A percentile compares a stretch with the other conserved stretches of the same genome.
phyloP scores from a whole-genome alignment of 768 basidiomycete species.

The Kwoniella newhampshirensis region DNA sequence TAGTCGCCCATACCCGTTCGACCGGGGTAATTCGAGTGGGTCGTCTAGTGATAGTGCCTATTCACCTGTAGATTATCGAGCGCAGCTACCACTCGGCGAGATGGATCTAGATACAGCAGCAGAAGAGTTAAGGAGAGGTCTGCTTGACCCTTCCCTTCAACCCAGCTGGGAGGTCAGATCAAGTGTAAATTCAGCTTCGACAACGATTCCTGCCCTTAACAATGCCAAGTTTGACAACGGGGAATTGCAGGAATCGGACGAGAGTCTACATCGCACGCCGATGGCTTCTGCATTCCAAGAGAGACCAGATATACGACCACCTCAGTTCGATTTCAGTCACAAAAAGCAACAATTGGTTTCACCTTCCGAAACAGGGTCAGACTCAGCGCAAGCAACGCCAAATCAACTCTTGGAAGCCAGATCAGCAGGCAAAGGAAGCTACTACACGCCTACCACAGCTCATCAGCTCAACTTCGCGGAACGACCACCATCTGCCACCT shows the following conservation, averaged over 20 bases:
- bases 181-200: conserved; percentile 19
- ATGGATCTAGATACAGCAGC: conserved; percentile 5
- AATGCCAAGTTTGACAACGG: neutral
- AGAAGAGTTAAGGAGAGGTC: neutral
- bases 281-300: conserved; percentile 7
- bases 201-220: conserved; percentile 2
- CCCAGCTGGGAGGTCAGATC: conserved; percentile 10
- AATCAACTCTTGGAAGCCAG: neutral
- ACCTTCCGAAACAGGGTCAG: neutral
- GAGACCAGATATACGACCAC: conserved; percentile 10
- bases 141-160: neutral
- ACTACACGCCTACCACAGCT: conserved; percentile 6
- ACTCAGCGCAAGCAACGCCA: conserved; percentile 7
- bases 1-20: neutral
- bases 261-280: conserved; percentile 15
- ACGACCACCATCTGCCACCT: neutral
- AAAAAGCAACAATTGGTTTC: conserved; percentile 1
- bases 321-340: conserved; percentile 5
- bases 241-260: neutral
- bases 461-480: neutral
- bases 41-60: conserved; percentile 12
- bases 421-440: too few relatives aligned
- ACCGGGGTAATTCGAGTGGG: neutral
- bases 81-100: conserved; percentile 7
- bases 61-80: conserved; percentile 8